phyloP scores from a whole-genome alignment of 2,329 filamentous ascomycete genomes.

The Pyrenochaeta sp. region DNA sequence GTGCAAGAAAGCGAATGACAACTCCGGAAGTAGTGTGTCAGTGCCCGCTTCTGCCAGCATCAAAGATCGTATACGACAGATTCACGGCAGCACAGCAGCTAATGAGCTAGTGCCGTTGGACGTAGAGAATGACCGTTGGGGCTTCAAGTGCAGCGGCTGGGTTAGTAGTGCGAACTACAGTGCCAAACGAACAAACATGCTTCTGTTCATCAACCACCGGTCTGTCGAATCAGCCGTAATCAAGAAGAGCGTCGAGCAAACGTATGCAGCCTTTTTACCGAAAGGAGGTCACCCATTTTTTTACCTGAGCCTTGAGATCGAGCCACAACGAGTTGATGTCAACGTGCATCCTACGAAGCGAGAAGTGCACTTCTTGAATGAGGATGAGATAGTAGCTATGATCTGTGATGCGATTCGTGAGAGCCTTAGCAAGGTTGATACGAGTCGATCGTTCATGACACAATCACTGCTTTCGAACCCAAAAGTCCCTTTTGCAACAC shows the following conservation, averaged over 20 bases:
- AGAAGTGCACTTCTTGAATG: conserved; percentile 96
- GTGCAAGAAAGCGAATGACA: conserved; percentile 95
- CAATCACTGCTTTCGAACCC: conserved; percentile 75
- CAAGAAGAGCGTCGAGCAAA: conserved; percentile 90
- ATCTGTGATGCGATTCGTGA: conserved; percentile 83
- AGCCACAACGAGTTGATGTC: conserved; percentile 91
- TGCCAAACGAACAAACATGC: conserved; percentile 84
- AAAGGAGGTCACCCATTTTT: conserved; percentile 95
- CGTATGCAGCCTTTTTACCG: conserved; percentile 84
- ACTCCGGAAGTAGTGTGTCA: conserved; percentile 76
- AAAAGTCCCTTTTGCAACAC: conserved; percentile 50
- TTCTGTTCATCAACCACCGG: conserved; percentile 97
- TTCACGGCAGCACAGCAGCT: conserved; percentile 83
- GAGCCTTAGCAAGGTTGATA: conserved; percentile 86
- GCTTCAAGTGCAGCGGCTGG: conserved; percentile 82
- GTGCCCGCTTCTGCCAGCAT: conserved; percentile 76
- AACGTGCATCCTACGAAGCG: conserved; percentile 97
- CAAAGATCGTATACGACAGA: conserved; percentile 86
- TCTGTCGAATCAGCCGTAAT: conserved; percentile 89
- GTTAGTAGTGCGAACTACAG: conserved; percentile 95
- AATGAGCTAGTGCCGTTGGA: conserved; percentile 86
- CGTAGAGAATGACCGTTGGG: conserved; percentile 77
- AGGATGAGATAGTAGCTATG: conserved; percentile 91
- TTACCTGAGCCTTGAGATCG: conserved; percentile 91
- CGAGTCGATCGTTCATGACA: conserved; percentile 91